Base-by-base conservation (phyloP, 225 moss, liverwort and hornwort genomes). In the Neckera pumila region DNA sequence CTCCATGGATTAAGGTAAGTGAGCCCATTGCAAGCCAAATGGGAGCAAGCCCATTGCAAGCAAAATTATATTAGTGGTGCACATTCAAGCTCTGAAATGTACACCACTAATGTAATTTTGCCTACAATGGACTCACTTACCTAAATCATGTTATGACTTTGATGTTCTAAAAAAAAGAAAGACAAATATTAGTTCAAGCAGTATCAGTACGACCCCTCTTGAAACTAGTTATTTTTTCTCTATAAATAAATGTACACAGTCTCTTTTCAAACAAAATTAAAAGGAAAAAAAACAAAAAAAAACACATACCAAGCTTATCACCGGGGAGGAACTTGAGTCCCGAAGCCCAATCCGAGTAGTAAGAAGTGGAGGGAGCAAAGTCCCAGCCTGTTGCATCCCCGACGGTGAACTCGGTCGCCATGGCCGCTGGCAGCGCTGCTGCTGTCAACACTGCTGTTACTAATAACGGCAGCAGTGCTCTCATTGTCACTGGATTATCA, bases 331-430 rank as follows among this genome's bases (percentile, higher is more conserved):
- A 89, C 40, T 89, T 94, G 82, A 74, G 56, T 23, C 76, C 58
- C 23, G 85, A 60, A 42, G 93, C 63, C 93, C 93, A 94, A 25
- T 94, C 91, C 2, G 78, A 49, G 86, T 89, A 94, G 79, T 85
- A 88, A 31, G 87, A 70, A 17, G 90, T 26, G 56, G 91, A 87
- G 17, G 92, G 91, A 33, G 93, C 91, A 7, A 87, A 94, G 71
- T 90, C 89, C 93, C 93, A 94, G 19, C 90, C 91, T 5, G 79
- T 89, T 28, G 72, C 83, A 38, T 88, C 89, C 16, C 90, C 93
- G 7, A 94, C 93, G 12, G 72, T 87, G 86, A 45, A 91, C 8
- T 91, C 90, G 3, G 88, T 89, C 34, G 90, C 93, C n/a, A 42
- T 75, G 14, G 86, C 7, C 47, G 43, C 63, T 69, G 67, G 84